Evolutionary conservation across 192 early-diverging fungal species (phyloP), one percentile per base, ranked within the genome.

Genomic region (Gryganskiella cystojenkinii): DNA sequence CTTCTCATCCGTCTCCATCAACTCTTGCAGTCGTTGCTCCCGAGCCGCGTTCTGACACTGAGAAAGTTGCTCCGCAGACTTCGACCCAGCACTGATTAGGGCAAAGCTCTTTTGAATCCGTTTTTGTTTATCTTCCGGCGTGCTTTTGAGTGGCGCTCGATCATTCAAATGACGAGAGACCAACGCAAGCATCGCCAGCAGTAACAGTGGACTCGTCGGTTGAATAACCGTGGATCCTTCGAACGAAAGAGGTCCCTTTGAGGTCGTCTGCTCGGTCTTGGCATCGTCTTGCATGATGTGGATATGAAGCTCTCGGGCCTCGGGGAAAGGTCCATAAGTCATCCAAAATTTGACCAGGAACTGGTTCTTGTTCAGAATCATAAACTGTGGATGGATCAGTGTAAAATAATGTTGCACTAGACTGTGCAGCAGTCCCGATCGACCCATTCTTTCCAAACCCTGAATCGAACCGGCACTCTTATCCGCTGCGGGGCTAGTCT

Each of bases 321-420:
- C 64, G 0, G 71, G 71, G 28, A 67, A 74, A 9, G 71, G 64
- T 6, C 71, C 71, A 42, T 67, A 74, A 4, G 53, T 20, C 25
- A 27, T 42, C 71, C 71, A 74, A 25, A 74, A 74, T 11, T 56
- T 62, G 33, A 74, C 71, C 3, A 74, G 71, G n/a, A 74, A 74
- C 40, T 61, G 64, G 25, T 74, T 74, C 51, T 74, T 74, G 45
- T 74, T 55, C 4, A 74, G 50, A 15, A 74, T 56, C 71, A 67
- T 67, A 43, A 74, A 74, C 52, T 74, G 71, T 2, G 71, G 71
- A 25, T 74, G 71, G 47, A 74, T 56, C 42, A 74, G 28, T 0
- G 58, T 74, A 25, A 74, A 74, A 20, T 74, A 74, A 33, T 74
- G 71, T 35, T 76, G 72, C 2, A 76, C 25, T 25, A 76, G 52